phyloP scores from a whole-genome alignment of 2,329 filamentous ascomycete genomes.

The Onygena corvina region DNA sequence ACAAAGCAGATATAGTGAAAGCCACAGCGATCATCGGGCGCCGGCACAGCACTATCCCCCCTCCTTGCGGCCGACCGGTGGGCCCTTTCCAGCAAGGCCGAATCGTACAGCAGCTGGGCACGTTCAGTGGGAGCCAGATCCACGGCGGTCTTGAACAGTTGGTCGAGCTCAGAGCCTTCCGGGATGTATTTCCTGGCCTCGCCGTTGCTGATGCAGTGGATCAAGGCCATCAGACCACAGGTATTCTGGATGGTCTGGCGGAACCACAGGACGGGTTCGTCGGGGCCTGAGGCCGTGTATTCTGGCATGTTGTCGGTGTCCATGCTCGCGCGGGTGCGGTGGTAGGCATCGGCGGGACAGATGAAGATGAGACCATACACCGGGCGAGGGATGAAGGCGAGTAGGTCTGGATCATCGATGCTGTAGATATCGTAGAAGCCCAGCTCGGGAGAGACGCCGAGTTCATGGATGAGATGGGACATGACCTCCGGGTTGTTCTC shows the following conservation, averaged over 20 bases:
- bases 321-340: constrained; percentile 33
- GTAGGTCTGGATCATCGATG: constrained; percentile 39
- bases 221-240: constrained; percentile 47
- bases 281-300: constrained; percentile 37
- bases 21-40: constrained; percentile 16
- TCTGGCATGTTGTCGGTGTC: constrained; percentile 27
- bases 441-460: constrained; percentile 38
- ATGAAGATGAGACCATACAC: constrained; percentile 42
- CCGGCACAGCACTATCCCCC: constrained; percentile 19
- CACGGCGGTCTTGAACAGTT: constrained; percentile 34
- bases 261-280: constrained; percentile 48
- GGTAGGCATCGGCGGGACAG: constrained; percentile 35
- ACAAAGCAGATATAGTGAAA: constrained; percentile 27
- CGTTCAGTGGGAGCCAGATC: constrained; percentile 35
- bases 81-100: constrained; percentile 20
- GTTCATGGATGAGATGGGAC: constrained; percentile 37
- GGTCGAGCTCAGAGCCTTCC: constrained; percentile 35
- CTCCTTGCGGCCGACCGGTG: constrained; percentile 17
- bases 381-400: constrained; percentile 42
- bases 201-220: constrained; percentile 45
- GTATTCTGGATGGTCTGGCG: constrained; percentile 48
- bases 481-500: constrained; percentile 49
- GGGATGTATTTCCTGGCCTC: constrained; percentile 33
- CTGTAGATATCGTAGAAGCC: constrained; percentile 45
- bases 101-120: constrained; percentile 41